Evolutionary conservation across 225 moss, liverwort and hornwort species (phyloP).

Genomic region (Pleurozium schreberi): DNA sequence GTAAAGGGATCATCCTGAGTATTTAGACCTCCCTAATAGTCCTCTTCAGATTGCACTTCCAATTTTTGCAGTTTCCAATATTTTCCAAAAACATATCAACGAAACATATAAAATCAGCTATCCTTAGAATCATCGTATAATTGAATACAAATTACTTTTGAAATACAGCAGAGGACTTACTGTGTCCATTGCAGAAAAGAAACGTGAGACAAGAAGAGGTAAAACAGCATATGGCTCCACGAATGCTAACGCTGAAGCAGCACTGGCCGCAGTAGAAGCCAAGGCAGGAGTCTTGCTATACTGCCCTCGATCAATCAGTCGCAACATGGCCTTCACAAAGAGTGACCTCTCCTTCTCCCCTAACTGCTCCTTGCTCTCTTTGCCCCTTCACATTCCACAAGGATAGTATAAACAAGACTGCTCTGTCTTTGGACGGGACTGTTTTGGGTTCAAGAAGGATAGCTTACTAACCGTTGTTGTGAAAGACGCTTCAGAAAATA

Average conservation of each 20-base stretch:
- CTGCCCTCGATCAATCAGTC: conserved; percentile 86
- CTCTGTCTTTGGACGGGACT: not conserved
- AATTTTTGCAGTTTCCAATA: not conserved
- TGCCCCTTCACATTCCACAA: conserved; percentile 20
- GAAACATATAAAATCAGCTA: not conserved
- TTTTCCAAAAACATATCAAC: not conserved
- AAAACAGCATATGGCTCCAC: conserved; percentile 92
- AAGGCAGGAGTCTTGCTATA: conserved; percentile 88
- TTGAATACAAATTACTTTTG: not conserved
- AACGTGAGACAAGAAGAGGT: conserved; percentile 84
- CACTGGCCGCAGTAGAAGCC: conserved; percentile 82
- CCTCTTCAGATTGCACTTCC: not conserved
- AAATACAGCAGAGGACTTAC: conserved; percentile 36
- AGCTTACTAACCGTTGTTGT: conserved; percentile 48
- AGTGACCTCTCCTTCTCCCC: conserved; percentile 58
- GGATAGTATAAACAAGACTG: not conserved
- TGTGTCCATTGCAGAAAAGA: conserved; percentile 83
- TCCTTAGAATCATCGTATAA: not conserved
- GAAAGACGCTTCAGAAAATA: conserved; percentile 91
- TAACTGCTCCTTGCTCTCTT: conserved; percentile 21
- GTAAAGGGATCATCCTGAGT: not conserved
- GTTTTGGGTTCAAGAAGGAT: not conserved
- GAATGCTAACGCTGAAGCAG: conserved; percentile 82
- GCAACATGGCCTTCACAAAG: conserved; percentile 89
- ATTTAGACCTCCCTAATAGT: not conserved